A percentile compares a stretch with the other conserved stretches of the same genome.
These are phyloP conservation scores for Circinella umbellata DNA, from an alignment of 371 early-diverging fungal genomes.

Conservation along the genomic window DNA sequence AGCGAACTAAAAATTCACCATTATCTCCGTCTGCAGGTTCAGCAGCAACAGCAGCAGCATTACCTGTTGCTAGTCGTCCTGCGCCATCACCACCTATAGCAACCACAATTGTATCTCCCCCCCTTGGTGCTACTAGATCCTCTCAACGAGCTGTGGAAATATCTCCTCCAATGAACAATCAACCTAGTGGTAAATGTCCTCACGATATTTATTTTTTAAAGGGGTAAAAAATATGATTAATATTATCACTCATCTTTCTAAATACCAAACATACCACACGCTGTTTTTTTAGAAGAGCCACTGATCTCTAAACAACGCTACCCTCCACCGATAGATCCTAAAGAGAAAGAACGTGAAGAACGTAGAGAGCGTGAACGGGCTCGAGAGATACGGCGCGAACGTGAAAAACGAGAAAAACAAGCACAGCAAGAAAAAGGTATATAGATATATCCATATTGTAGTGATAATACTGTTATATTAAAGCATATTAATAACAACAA, in stretches of 20 bases:
- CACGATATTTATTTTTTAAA: too few species aligned
- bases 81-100: background rate
- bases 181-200: background rate
- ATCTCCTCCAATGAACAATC: background rate
- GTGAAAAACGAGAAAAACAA: slow-evolving; percentile 46
- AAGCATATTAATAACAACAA: background rate
- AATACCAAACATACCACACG: too few species aligned
- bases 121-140: too few species aligned
- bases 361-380: slow-evolving; percentile 39
- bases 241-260: too few species aligned
- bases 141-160: slow-evolving; percentile 2
- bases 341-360: slow-evolving; percentile 28
- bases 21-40: background rate
- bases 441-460: background rate
- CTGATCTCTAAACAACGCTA: background rate
- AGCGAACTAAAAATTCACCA: background rate
- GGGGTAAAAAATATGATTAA: too few species aligned
- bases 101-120: background rate
- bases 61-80: slow-evolving; percentile 2
- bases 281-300: background rate
- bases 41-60: background rate
- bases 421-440: slow-evolving; percentile 37
- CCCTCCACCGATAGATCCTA: background rate
- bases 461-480: background rate
- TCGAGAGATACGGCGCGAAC: slow-evolving; percentile 41